Evolutionary conservation across 208 protist genomes (phyloP), one percentile per base, ranked within the genome.

Genomic region (Endotrypanum monterogeii): DNA sequence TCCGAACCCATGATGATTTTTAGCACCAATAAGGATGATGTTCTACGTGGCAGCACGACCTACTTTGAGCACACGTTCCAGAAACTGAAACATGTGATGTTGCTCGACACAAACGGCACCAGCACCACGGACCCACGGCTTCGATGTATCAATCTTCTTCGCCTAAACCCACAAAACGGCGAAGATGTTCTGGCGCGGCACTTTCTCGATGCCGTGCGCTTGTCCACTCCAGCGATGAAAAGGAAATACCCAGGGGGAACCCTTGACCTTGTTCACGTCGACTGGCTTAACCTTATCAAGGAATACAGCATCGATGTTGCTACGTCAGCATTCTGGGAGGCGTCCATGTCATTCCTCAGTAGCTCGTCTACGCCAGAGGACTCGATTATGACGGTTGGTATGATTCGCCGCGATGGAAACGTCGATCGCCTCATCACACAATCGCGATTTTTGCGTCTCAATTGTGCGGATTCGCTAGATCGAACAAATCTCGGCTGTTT

Each of bases 391-490:
- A 93, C 87, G 6, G 82, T 92, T n/a, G 92, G 90, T 52, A 85
- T 87, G 35, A 71, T 95, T 8, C 76, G 73, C n/a, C 60, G 63
- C 6, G 76, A 73, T 44, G 87, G 85, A 35, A 60, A 67, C 28
- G 82, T 96, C 9, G 85, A 89, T 48, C 81, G 73, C 57, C 68
- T 84, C 2, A 74, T 92, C 28, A 86, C 85, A 46, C 85, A 96
- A 73, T 88, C 65, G 7, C 88, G 91, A 20, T 94, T 98, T 62
- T 69, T 98, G 12, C 92, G 96, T 52, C 79, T 98, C 67, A 99
- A 98, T 83, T 99, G 97, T 76, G 90, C 94, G 4, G 97, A 99
- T 78, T 98, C 94, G 8, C 83, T 99, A 14, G 97, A 99, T 72
- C 78, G 96, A 69, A 98, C 95, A n/a, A 99, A 99, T 78, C 68